Conservation (phyloP, 352 stramenopile genomes). For the Pythium plurisporium region DNA sequence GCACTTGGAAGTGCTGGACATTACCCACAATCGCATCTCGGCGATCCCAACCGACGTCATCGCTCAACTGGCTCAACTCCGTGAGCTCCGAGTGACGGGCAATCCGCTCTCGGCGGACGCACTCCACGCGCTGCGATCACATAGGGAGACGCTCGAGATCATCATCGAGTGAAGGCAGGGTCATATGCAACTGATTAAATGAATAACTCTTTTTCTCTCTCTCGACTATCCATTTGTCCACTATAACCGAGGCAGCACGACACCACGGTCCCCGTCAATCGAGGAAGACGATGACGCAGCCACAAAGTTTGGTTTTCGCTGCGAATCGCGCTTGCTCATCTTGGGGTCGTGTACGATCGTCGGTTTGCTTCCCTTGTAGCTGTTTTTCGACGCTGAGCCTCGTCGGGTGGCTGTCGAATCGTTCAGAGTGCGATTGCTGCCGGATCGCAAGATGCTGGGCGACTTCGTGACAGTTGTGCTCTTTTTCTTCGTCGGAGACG, state of each 20-base stretch:
- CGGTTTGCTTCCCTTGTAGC: constrained; percentile 26
- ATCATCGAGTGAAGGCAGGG: too few species aligned
- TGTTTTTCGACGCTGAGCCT: constrained; percentile 35
- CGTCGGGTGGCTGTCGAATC: constrained; percentile 32
- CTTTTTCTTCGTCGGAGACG: constrained; percentile 57
- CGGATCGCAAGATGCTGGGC: constrained; percentile 24
- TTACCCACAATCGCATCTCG: constrained; percentile 49
- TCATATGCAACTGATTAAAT: too few species aligned
- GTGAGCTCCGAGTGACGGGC: constrained; percentile 35
- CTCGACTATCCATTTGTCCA: too few species aligned
- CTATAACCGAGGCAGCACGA: constrained; percentile 52
- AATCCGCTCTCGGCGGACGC: constrained; percentile 36
- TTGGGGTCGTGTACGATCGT: constrained; percentile 23
- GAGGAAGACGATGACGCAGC: constrained; percentile 22
- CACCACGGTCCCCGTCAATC: constrained; percentile 29
- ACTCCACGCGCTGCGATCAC: constrained; percentile 22
- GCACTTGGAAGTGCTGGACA: constrained; percentile 55
- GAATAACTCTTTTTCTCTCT: too few species aligned
- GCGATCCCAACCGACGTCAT: constrained; percentile 39
- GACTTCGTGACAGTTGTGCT: constrained; percentile 19
- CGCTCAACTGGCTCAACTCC: constrained; percentile 31
- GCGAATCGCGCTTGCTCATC: constrained; percentile 39
- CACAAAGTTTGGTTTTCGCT: constrained; percentile 35
- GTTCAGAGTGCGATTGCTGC: constrained; percentile 37
- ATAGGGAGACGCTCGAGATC: constrained; percentile 31